phyloP scores from a whole-genome alignment of 495 filamentous ascomycete genomes.

The Cladorrhinum samala region DNA sequence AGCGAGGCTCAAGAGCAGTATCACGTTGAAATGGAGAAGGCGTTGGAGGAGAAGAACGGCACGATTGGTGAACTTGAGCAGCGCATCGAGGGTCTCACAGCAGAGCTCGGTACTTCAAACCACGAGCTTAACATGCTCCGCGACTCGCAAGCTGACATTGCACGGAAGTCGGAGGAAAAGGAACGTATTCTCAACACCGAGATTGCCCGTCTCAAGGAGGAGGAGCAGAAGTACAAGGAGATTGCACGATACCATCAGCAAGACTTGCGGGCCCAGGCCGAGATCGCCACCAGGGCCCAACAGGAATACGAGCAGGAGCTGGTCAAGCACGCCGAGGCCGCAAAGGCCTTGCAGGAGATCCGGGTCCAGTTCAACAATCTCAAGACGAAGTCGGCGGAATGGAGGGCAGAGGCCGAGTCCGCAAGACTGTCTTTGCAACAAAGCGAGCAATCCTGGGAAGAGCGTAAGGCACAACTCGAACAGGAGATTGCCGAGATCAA shows the following conservation, averaged over 20 bases:
- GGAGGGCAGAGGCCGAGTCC: constrained; percentile 73
- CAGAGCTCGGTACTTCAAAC: constrained; percentile 74
- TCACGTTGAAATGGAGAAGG: constrained; percentile 70
- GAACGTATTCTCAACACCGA: constrained; percentile 67
- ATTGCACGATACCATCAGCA: constrained; percentile 78
- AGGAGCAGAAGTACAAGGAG: constrained; percentile 70
- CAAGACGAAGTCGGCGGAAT: constrained; percentile 63
- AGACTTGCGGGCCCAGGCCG: constrained; percentile 85
- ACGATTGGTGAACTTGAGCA: constrained; percentile 74
- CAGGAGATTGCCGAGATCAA: constrained; percentile 73
- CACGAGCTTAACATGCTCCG: constrained; percentile 71
- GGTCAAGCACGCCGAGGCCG: constrained; percentile 89
- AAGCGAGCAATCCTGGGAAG: constrained; percentile 81
- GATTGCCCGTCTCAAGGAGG: constrained; percentile 75
- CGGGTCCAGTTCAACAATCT: constrained; percentile 76
- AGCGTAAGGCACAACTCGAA: constrained; percentile 72
- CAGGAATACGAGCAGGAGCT: constrained; percentile 92
- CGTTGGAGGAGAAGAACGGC: constrained; percentile 65
- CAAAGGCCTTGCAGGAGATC: constrained; percentile 69
- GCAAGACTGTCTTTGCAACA: constrained; percentile 69
- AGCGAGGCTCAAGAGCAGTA: constrained; percentile 81
- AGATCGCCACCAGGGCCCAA: constrained; percentile 87
- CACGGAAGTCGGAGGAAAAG: constrained; percentile 71
- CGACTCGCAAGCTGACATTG: constrained; percentile 66
- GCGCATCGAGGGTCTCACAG: constrained; percentile 70